A percentile compares a stretch with the other conserved stretches of the same genome.
Evolutionary conservation across 164 flowering plant species (phyloP).

Genomic region (Macadamia tetraphylla): DNA sequence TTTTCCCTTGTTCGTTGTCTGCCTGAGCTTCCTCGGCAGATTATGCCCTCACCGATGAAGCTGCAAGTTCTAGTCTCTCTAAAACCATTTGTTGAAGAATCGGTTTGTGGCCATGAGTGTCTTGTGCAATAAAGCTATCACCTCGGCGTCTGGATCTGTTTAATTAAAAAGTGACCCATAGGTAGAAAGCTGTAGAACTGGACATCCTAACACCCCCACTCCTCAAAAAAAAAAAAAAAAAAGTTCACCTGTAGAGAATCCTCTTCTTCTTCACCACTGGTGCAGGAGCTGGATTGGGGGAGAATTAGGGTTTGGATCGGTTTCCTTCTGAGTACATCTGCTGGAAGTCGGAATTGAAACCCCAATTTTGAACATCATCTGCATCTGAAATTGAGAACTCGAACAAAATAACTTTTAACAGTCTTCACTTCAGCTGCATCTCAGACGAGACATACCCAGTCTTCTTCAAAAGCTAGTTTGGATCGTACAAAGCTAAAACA

Average conservation of each 20-base stretch:
- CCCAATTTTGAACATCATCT: slow-evolving; percentile 41
- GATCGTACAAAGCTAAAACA: slow-evolving; percentile 8
- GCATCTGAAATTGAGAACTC: slow-evolving; percentile 2
- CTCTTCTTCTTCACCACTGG: slow-evolving; percentile 15
- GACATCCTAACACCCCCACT: too few species aligned
- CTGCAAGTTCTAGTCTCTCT: slow-evolving; percentile 58
- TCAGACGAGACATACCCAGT: background rate
- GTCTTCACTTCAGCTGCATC: background rate
- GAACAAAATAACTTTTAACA: too few species aligned
- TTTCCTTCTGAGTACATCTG: slow-evolving; percentile 12
- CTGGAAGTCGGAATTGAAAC: slow-evolving; percentile 33
- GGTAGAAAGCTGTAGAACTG: background rate
- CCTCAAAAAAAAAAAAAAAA: background rate
- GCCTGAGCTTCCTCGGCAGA: slow-evolving; percentile 57
- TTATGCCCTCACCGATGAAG: slow-evolving; percentile 62
- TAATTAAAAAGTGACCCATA: background rate
- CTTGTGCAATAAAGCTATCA: slow-evolving; percentile 54
- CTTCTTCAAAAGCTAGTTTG: background rate
- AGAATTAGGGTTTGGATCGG: slow-evolving; percentile 13
- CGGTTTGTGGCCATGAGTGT: slow-evolving; percentile 62
- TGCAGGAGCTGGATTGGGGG: background rate
- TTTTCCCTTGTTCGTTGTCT: slow-evolving; percentile 32
- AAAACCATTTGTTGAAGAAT: slow-evolving; percentile 57
- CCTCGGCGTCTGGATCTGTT: slow-evolving; percentile 71
- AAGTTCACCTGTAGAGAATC: slow-evolving; percentile 18